phyloP scores from a whole-genome alignment of 1,284 basidiomycete species.

The Cryptococcus sp. region DNA sequence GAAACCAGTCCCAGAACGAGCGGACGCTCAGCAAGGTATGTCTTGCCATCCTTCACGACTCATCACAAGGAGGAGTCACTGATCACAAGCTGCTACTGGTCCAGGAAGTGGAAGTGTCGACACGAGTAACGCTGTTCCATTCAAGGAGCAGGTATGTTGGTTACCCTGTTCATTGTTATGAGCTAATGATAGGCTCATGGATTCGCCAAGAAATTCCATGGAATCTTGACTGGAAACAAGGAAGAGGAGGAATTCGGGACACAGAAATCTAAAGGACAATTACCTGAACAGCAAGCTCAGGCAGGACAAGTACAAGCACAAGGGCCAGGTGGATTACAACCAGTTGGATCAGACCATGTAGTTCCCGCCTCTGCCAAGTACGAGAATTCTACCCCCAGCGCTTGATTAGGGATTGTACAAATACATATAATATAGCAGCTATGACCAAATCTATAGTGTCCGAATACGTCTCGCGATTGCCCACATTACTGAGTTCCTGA shows the following conservation, averaged over 20 bases:
- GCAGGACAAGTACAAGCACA: not conserved
- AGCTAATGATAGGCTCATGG: conserved; percentile 31
- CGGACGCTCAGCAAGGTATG: conserved; percentile 32
- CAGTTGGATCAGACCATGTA: not conserved
- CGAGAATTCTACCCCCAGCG: not conserved
- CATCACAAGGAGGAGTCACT: not conserved
- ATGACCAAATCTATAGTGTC: not conserved
- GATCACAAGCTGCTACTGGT: conserved; percentile 23
- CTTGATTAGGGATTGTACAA: not conserved
- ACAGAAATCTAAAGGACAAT: conserved; percentile 29
- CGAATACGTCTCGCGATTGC: too few relatives aligned
- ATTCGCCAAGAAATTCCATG: conserved; percentile 40
- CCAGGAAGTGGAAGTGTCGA: conserved; percentile 26
- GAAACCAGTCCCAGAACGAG: conserved; percentile 11
- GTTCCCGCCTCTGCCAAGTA: not conserved
- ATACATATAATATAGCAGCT: not conserved
- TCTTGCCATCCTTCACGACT: not conserved
- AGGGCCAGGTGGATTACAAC: not conserved
- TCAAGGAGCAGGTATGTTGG: conserved; percentile 40
- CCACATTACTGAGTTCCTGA: not conserved
- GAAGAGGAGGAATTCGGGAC: conserved; percentile 38
- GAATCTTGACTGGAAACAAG: conserved; percentile 30
- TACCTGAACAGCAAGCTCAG: not conserved
- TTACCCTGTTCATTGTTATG: not conserved
- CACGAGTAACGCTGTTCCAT: conserved; percentile 22